Base-by-base conservation (phyloP, 495 filamentous ascomycete genomes). In the Aspergillus asperescens region DNA sequence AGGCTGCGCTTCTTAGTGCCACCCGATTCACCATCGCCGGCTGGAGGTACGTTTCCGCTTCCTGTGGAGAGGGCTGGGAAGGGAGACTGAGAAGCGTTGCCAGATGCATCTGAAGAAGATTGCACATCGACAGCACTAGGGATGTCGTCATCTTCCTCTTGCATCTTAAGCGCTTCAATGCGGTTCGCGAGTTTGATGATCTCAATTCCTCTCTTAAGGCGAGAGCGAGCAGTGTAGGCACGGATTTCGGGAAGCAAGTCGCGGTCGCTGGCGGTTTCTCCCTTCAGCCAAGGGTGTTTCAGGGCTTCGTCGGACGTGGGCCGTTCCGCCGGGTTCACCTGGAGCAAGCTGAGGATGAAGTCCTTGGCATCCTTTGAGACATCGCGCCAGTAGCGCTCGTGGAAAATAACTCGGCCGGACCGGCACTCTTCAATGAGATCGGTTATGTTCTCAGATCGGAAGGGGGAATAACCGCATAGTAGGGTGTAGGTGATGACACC, bases 401-500 rank as follows among this genome's bases (percentile, higher is more conserved):
- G 93, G 82, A 97, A 99, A 28, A 96, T 83, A 51, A 97, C 88
- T 39, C 84, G 81, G n/a, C 87, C 90, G 53, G 76, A 80, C 54
- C 84, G 87, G 71, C 90, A 96, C 70, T 99, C 93, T 52, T 96
- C 90, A 62, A 99, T 95, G 56, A 99, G 77, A 61, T 96, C 93
- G 50, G 86, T 81, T 24, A 99, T 73, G 60, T 87, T 95, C 69
- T 99, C 93, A 56, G 88, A 89, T 49, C 93, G 85, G 83, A 97
- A 99, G 24, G 93, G 93, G 9, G 92, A 96, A 71, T 99, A 99
- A 44, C 93, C 93, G 70, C 93, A 99, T 34, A 99, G 88, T n/a
- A 99, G 80, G 13, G 94, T 97, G 73, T 99, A 99, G 24, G 94
- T 97, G 63, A 99, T 97, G 58, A 99, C 92, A 57, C 93, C 93